These are phyloP conservation scores for Hypoxylon lienhwacheense DNA, from an alignment of 495 filamentous ascomycete species.

Conservation along the genomic window DNA sequence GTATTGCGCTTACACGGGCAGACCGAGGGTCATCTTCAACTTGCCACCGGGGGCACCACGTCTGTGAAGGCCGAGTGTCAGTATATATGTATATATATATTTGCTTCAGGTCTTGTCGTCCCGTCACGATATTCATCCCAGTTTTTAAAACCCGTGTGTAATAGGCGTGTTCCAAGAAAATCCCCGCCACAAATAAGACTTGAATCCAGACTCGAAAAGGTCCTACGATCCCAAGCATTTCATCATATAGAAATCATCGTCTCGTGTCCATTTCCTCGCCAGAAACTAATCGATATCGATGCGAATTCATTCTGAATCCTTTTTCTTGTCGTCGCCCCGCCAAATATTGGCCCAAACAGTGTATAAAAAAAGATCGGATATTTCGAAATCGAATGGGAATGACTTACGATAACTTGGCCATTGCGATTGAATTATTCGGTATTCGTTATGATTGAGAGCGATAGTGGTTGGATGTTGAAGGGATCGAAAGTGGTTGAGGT, in stretches of 20 bases:
- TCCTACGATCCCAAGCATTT: too few species aligned
- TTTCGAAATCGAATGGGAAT: constrained; percentile 16
- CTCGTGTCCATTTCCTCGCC: background rate
- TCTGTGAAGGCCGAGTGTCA: constrained; percentile 47
- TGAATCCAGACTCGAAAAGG: background rate
- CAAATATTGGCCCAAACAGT: constrained; percentile 19
- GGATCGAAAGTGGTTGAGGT: constrained; percentile 16
- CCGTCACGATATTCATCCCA: background rate
- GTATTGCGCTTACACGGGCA: constrained; percentile 82
- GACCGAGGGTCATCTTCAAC: constrained; percentile 99
- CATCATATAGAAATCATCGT: too few species aligned
- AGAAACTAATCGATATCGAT: too few species aligned
- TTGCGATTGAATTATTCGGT: constrained; percentile 46
- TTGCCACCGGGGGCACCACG: constrained; percentile 98
- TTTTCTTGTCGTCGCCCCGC: constrained; percentile 2
- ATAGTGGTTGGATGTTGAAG: constrained; percentile 8
- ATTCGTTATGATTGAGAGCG: constrained; percentile 10
- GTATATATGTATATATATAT: too few species aligned
- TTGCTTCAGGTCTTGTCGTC: background rate
- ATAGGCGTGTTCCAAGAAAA: constrained; percentile 2
- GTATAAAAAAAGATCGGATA: constrained; percentile 3
- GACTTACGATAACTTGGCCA: constrained; percentile 57
- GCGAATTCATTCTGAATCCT: background rate
- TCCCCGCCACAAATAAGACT: background rate
- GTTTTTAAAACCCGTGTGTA: background rate